Conservation (phyloP, 2,329 filamentous ascomycete genomes). For the Thielaviopsis musarum region DNA sequence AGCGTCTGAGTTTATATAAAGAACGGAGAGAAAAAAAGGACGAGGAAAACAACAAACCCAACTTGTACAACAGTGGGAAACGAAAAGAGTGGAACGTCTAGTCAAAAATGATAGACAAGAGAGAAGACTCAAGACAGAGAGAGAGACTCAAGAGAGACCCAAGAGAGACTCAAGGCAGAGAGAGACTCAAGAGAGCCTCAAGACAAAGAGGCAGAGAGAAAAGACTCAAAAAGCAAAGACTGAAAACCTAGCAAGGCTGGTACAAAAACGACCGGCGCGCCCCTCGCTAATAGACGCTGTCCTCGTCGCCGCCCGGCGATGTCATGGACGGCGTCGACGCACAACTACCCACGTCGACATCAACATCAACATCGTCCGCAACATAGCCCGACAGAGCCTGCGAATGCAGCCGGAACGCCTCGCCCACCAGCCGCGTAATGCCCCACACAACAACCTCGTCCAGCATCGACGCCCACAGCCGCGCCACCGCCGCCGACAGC, state of each 20-base stretch:
- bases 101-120: constrained; percentile 9
- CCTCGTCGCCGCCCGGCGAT: constrained; percentile 53
- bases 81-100: background rate
- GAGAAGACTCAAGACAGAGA: constrained; percentile 19
- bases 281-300: constrained; percentile 50
- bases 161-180: constrained; percentile 20
- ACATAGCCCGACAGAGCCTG: constrained; percentile 91
- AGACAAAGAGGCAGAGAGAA: constrained; percentile 18
- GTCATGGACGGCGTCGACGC: constrained; percentile 56
- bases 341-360: constrained; percentile 47
- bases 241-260: constrained; percentile 14
- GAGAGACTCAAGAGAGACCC: constrained; percentile 10
- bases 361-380: constrained; percentile 36
- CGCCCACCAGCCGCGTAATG: constrained; percentile 90
- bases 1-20: constrained; percentile 5
- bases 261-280: constrained; percentile 19
- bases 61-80: background rate
- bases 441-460: constrained; percentile 99
- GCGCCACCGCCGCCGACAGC: constrained; percentile 85
- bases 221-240: constrained; percentile 18
- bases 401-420: constrained; percentile 92
- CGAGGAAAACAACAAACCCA: constrained; percentile 13
- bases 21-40: constrained; percentile 16
- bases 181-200: too few species aligned
- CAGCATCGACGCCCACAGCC: constrained; percentile 94